phyloP scores from a whole-genome alignment of 352 stramenopile species.

The Globisporangium irregulare region DNA sequence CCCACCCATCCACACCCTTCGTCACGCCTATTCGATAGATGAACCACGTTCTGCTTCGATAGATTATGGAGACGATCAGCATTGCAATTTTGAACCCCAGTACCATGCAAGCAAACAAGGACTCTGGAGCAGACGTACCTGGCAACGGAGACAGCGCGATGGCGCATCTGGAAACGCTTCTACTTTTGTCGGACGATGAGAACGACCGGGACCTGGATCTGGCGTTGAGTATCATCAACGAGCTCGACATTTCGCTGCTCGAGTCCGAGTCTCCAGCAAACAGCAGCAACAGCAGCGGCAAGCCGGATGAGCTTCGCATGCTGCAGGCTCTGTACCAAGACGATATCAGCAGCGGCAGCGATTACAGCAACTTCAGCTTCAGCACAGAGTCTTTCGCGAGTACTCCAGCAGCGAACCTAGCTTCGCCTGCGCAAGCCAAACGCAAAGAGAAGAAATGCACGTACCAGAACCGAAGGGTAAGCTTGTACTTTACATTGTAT shows the following conservation, averaged over 20 bases:
- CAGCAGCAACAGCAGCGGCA: neutral
- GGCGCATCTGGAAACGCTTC: neutral
- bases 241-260: constrained; percentile 15
- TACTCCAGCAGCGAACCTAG: neutral
- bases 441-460: constrained; percentile 15
- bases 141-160: neutral
- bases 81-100: neutral
- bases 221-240: constrained; percentile 17
- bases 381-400: neutral
- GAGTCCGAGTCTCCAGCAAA: neutral
- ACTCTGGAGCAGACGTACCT: neutral
- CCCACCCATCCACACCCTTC: neutral
- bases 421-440: neutral
- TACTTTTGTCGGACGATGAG: constrained; percentile 3
- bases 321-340: constrained; percentile 5
- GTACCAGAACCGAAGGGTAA: constrained; percentile 18
- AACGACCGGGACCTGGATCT: constrained; percentile 12
- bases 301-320: constrained; percentile 1
- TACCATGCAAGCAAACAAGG: neutral
- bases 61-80: constrained; percentile 12
- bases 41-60: neutral
- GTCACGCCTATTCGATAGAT: neutral
- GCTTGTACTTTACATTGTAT: neutral
- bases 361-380: neutral
- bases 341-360: neutral